Evolutionary conservation across 1,284 basidiomycete genomes (phyloP).

Genomic region (Sphagnurus paluster): DNA sequence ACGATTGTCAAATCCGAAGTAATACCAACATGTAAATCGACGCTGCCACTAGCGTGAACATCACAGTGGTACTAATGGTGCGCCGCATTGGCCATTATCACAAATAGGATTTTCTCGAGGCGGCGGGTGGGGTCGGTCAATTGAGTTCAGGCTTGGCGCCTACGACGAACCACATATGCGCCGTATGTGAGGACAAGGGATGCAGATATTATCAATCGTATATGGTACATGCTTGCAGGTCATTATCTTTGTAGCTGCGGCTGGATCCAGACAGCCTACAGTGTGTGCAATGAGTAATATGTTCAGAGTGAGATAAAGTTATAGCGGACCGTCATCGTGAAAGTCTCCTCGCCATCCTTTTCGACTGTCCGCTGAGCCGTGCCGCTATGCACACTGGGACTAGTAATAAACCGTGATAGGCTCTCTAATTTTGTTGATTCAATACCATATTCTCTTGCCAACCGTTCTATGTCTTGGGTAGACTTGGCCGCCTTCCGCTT

Average conservation of each 20-base stretch:
- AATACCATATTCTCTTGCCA: constrained; percentile 60
- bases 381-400: constrained; percentile 62
- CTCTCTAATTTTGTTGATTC: constrained; percentile 55
- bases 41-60: too few species aligned
- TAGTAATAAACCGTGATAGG: constrained; percentile 66
- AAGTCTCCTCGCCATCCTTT: constrained; percentile 59
- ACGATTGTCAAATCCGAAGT: too few species aligned
- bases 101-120: too few species aligned
- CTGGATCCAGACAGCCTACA: constrained; percentile 38
- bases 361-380: constrained; percentile 48
- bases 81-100: too few species aligned
- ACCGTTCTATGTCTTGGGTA: constrained; percentile 42
- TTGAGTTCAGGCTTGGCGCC: too few species aligned
- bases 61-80: too few species aligned
- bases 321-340: constrained; percentile 56
- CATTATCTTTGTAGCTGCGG: constrained; percentile 20
- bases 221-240: neutral
- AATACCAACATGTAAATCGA: too few species aligned
- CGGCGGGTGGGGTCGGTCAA: too few species aligned
- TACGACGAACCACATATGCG: too few species aligned
- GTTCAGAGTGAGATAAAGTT: neutral
- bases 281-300: neutral
- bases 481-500: constrained; percentile 56
- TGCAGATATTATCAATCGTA: too few species aligned
- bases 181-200: too few species aligned